A percentile compares a stretch with the other conserved stretches of the same genome.
phyloP scores from a whole-genome alignment of 768 basidiomycete species.

The Termitomyces sp. region DNA sequence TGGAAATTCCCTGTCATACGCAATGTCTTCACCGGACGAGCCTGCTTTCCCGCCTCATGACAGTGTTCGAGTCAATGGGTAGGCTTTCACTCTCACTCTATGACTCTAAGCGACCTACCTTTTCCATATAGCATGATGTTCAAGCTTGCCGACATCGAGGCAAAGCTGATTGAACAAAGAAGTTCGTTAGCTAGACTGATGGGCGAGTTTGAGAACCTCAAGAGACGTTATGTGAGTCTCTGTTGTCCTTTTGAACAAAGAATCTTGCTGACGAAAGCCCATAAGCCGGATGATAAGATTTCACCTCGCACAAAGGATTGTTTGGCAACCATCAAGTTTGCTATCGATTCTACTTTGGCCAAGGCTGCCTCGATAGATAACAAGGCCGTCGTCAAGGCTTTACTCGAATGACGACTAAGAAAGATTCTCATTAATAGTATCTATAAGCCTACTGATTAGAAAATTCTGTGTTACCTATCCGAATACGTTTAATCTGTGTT shows the following conservation, averaged over 20 bases:
- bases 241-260: not conserved
- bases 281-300: not conserved
- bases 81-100: not conserved
- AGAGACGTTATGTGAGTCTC: constrained; percentile 1
- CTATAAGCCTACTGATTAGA: not conserved
- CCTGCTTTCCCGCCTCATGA: constrained; percentile 3
- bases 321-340: not conserved
- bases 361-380: constrained; percentile 4
- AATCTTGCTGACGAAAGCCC: not conserved
- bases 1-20: not conserved
- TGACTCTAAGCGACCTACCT: not conserved
- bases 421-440: too few species aligned
- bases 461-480: not conserved
- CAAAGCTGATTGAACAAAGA: constrained; percentile 4
- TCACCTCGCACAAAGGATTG: not conserved
- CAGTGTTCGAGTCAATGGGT: not conserved
- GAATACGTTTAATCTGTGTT: too few species aligned
- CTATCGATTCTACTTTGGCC: constrained; percentile 1
- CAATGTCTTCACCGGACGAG: constrained; percentile 1
- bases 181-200: not conserved
- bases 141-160: constrained; percentile 3
- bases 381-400: not conserved
- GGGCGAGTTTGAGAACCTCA: constrained; percentile 1
- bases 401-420: not conserved
- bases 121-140: not conserved